Conservation (phyloP, 139 green algal genomes). For the Micromonas pusilla region DNA sequence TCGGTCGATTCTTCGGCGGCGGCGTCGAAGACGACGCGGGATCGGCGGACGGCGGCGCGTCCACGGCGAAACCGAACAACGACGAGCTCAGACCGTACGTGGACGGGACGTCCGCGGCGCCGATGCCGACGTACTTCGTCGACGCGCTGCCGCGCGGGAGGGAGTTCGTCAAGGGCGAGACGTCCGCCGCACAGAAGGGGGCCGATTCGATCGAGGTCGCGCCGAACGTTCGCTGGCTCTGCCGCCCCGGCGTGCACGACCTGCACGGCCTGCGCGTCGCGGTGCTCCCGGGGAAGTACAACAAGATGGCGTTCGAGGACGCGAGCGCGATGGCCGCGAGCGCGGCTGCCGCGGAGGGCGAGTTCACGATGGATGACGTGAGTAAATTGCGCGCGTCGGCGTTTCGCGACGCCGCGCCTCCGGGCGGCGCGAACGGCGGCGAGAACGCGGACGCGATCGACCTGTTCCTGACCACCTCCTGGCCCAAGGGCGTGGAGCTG, state of each 20-base stretch:
- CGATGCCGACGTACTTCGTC: conserved; percentile 18
- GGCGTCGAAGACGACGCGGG: background rate
- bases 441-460: conserved; percentile 7
- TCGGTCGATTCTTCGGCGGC: conserved; percentile 8
- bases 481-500: background rate
- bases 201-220: background rate
- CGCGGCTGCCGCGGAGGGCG: background rate
- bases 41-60: background rate
- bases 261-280: conserved; percentile 6
- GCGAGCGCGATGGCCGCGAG: background rate
- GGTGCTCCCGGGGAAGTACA: conserved; percentile 4
- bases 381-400: background rate
- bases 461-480: conserved; percentile 14
- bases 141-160: background rate
- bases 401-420: too few relatives aligned
- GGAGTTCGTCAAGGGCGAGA: too few relatives aligned
- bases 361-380: conserved; percentile 3
- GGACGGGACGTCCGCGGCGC: background rate
- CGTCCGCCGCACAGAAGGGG: too few relatives aligned
- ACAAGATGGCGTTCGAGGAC: conserved; percentile 9
- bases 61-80: background rate
- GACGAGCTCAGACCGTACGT: conserved; percentile 1
- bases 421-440: too few relatives aligned
- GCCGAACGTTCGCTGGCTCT: conserved; percentile 7
- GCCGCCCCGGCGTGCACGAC: background rate